These are phyloP conservation scores for Lentinula detonsa DNA, from an alignment of 768 basidiomycete species.

Conservation along the genomic window DNA sequence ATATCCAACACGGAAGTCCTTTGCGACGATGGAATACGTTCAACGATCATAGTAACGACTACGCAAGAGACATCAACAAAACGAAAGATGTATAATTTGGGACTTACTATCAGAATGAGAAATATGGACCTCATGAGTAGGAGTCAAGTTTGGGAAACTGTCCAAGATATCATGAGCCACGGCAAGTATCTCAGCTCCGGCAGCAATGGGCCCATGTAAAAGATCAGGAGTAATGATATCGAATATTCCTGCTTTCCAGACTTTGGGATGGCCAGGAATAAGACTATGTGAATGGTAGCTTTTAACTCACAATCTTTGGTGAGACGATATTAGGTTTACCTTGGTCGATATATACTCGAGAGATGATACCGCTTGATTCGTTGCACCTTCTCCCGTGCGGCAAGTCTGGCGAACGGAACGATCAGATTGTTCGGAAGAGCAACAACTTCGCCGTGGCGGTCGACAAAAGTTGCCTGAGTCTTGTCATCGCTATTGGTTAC, in stretches of 20 bases:
- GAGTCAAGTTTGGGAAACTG: slow-evolving; percentile 62
- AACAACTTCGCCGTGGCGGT: slow-evolving; percentile 74
- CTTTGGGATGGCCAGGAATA: slow-evolving; percentile 68
- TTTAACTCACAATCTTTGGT: neutral
- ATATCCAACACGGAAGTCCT: slow-evolving; percentile 57
- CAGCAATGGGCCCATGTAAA: slow-evolving; percentile 54
- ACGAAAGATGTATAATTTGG: neutral
- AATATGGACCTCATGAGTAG: slow-evolving; percentile 69
- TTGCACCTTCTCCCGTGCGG: slow-evolving; percentile 57
- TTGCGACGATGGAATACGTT: slow-evolving; percentile 52
- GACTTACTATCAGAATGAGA: slow-evolving; percentile 71
- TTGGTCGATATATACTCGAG: slow-evolving; percentile 63
- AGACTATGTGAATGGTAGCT: slow-evolving; percentile 28
- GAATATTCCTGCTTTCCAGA: slow-evolving; percentile 69
- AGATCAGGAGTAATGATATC: slow-evolving; percentile 81
- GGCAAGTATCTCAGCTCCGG: slow-evolving; percentile 69
- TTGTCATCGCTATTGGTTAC: slow-evolving; percentile 52
- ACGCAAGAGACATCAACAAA: slow-evolving; percentile 7
- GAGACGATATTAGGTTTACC: slow-evolving; percentile 29
- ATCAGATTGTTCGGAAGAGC: slow-evolving; percentile 67
- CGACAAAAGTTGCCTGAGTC: slow-evolving; percentile 68
- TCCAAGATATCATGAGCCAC: slow-evolving; percentile 63
- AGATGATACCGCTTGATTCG: slow-evolving; percentile 85
- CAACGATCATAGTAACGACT: slow-evolving; percentile 67
- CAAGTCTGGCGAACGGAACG: slow-evolving; percentile 75